Conservation (phyloP, 768 basidiomycete genomes). For the Megacollybia marginata region DNA sequence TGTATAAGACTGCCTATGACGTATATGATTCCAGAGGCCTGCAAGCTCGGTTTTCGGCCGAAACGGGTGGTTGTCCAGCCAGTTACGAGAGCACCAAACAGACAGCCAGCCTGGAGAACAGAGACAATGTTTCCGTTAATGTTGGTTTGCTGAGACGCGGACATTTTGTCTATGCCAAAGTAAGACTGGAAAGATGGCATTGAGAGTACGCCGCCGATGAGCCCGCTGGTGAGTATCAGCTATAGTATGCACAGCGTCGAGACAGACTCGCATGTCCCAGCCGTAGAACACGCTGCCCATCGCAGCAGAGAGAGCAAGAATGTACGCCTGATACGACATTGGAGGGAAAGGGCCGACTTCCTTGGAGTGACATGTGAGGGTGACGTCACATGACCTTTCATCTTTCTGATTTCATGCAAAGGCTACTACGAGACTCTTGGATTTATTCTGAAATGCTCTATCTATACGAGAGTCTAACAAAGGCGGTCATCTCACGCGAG, state of each 20-base stretch:
- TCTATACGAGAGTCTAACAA: too few relatives aligned
- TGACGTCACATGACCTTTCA: too few relatives aligned
- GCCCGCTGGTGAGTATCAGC: constrained; percentile 20
- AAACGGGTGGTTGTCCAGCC: constrained; percentile 32
- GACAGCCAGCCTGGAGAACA: constrained; percentile 39
- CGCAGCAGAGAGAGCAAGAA: constrained; percentile 34
- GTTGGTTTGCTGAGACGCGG: constrained; percentile 27
- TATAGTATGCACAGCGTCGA: constrained; percentile 2
- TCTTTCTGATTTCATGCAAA: too few relatives aligned
- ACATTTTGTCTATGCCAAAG: constrained; percentile 36
- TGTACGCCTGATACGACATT: constrained; percentile 26
- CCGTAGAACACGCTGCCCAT: constrained; percentile 44
- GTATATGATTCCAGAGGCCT: constrained; percentile 38
- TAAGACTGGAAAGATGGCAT: constrained; percentile 38
- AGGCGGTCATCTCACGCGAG: too few relatives aligned
- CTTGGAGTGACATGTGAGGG: too few relatives aligned
- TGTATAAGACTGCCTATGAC: constrained; percentile 43
- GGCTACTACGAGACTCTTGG: too few relatives aligned
- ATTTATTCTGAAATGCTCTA: too few relatives aligned
- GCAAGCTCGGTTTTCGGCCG: constrained; percentile 38
- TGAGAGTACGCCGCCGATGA: constrained; percentile 44
- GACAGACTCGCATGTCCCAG: constrained; percentile 31
- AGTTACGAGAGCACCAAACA: constrained; percentile 38
- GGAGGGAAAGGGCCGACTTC: too few relatives aligned
- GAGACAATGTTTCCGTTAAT: constrained; percentile 47